Evolutionary conservation across 805 yeast genomes (phyloP), one percentile per base, ranked within the genome.

Genomic region (Yamadazyma philogaea): DNA sequence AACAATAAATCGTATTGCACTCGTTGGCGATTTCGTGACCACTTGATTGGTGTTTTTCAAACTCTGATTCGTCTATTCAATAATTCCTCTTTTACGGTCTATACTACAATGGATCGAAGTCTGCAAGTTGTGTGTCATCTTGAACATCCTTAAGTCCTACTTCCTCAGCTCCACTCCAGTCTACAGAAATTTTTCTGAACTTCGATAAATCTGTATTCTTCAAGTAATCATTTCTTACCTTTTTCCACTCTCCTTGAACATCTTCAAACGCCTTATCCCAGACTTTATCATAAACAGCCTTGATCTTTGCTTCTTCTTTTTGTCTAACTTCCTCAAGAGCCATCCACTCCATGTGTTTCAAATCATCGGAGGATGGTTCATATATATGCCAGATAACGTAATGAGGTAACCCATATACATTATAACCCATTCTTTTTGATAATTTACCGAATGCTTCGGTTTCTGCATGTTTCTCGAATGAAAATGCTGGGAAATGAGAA

Each of bases 361-460:
- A 72, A 70, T 91, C 98, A 62, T 90, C 97, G 19, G 83, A 79
- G 15, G 95, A 84, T 19, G 98, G 98, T 70, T 91, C 98, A 64
- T 91, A 91, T 50, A 87, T 83, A 63, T 89, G 96, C 98, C 98
- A 91, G 42, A 91, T 84, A 26, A 88, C 95, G 61, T 91, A 91
- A 66, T 91, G 96, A 10, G 96, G 95, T 53, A 91, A 73, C 0
- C 98, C 98, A 47, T 83, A 75, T 18, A 91, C 97, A 18, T 82
- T 73, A 60, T 77, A 87, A 4, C 91, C 90, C 96, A 91, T 87
- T 48, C 83, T 72, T 52, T 87, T 82, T 53, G 87, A 79, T 72
- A 91, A 74, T 59, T 87, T 89, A 34, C 96, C 99, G 63, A 93
- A 91, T 0, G 96, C 98, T 65, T 93, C 98, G 1, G 98, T 91